These are phyloP conservation scores for Colletotrichum caudatum DNA, from an alignment of 2,329 filamentous ascomycete species.

Conservation along the genomic window DNA sequence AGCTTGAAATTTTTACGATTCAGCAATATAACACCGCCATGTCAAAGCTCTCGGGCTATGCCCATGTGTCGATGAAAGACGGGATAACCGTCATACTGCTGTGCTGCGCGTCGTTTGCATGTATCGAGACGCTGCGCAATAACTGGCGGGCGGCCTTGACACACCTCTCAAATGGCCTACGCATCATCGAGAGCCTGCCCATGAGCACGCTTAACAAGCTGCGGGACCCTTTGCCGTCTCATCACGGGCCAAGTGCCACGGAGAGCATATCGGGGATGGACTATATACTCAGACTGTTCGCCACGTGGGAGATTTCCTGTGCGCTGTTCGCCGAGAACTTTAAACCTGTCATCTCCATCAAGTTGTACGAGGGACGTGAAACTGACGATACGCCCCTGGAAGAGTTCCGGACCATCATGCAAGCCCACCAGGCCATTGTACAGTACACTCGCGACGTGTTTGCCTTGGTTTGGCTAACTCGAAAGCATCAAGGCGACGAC, in stretches of 20 bases:
- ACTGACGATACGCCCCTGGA: constrained; percentile 34
- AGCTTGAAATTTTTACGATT: constrained; percentile 53
- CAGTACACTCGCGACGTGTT: constrained; percentile 45
- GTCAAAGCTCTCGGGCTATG: constrained; percentile 43
- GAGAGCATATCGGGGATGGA: constrained; percentile 39
- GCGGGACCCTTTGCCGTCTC: constrained; percentile 2
- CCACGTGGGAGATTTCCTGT: constrained; percentile 44
- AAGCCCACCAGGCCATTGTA: constrained; percentile 43
- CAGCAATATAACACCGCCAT: constrained; percentile 55
- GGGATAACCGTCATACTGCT: constrained; percentile 47
- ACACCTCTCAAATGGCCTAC: constrained; percentile 49
- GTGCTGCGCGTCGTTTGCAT: constrained; percentile 51
- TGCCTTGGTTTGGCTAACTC: constrained; percentile 43
- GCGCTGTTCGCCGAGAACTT: constrained; percentile 43
- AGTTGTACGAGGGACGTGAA: constrained; percentile 41
- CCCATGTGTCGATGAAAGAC: constrained; percentile 44
- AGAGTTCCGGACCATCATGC: constrained; percentile 39
- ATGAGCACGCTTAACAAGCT: constrained; percentile 34
- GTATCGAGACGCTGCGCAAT: constrained; percentile 48
- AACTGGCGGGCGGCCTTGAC: constrained; percentile 46
- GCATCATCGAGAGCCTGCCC: constrained; percentile 48
- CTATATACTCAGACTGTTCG: constrained; percentile 44
- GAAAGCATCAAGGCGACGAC: constrained; percentile 37
- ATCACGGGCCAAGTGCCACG: background rate
- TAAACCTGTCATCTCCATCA: constrained; percentile 42